Conservation (phyloP, 2,329 filamentous ascomycete species). For the Aspergillus alliaceus region DNA sequence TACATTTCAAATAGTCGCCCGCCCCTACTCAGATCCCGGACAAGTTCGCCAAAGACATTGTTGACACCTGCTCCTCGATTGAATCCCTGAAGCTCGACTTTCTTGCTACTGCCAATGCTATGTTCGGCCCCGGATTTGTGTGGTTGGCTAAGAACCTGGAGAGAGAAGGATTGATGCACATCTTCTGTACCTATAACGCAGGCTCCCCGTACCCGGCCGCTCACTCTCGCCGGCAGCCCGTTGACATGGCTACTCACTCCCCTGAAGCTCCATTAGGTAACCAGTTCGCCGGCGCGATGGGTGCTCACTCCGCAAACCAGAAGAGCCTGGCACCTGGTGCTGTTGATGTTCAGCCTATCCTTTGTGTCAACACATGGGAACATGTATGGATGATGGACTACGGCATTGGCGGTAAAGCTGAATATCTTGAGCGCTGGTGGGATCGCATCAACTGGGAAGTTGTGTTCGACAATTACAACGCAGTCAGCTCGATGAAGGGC, state of each 20-base stretch:
- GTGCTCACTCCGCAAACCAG: conserved; percentile 32
- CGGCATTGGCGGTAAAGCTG: conserved; percentile 70
- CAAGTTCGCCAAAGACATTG: conserved; percentile 60
- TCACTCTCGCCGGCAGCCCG: conserved; percentile 70
- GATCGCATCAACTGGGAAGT: conserved; percentile 78
- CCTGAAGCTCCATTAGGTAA: conserved; percentile 34
- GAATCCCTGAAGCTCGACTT: conserved; percentile 80
- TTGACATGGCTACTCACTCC: conserved; percentile 47
- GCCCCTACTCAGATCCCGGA: conserved; percentile 54
- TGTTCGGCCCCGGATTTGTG: conserved; percentile 97
- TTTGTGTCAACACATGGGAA: conserved; percentile 96
- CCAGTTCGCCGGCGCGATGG: conserved; percentile 38
- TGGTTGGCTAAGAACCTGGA: conserved; percentile 74
- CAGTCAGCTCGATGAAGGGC: conserved; percentile 26
- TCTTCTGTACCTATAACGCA: conserved; percentile 87
- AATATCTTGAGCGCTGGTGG: conserved; percentile 84
- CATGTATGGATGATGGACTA: conserved; percentile 89
- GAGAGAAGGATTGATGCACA: conserved; percentile 53
- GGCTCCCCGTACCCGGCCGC: conserved; percentile 84
- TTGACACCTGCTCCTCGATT: conserved; percentile 74
- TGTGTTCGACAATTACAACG: conserved; percentile 56
- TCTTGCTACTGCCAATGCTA: conserved; percentile 74
- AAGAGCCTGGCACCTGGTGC: conserved; percentile 42
- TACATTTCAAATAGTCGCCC: conserved; percentile 34
- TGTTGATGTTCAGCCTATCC: conserved; percentile 66